These are phyloP conservation scores for Salix brachista DNA, from an alignment of 345 rosid genomes.

Conservation along the genomic window DNA sequence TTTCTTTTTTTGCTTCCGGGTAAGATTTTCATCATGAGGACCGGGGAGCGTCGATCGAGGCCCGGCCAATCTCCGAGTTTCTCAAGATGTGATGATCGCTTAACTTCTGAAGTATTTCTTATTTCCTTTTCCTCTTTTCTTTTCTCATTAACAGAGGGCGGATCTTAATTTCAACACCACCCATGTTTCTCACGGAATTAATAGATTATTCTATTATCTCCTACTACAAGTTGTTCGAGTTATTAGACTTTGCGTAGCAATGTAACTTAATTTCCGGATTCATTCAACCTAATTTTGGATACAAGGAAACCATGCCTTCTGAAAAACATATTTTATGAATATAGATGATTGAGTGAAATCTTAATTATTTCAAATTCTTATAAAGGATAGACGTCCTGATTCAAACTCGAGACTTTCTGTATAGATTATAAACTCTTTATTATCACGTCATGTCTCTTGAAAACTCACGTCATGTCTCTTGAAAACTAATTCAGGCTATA, in stretches of 20 bases:
- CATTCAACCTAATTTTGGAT: too few species aligned
- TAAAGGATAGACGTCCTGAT: rapidly evolving
- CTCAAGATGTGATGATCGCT: too few species aligned
- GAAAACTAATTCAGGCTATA: too few species aligned
- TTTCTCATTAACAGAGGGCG: background rate
- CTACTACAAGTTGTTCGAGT: background rate
- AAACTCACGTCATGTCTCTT: rapidly evolving
- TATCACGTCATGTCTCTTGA: too few species aligned
- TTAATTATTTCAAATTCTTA: too few species aligned
- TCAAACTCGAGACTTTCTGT: rapidly evolving
- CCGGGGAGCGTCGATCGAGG: background rate
- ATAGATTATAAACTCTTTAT: rapidly evolving
- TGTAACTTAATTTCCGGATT: background rate
- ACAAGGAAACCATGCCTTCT: rapidly evolving
- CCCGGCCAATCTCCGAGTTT: background rate
- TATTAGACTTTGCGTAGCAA: background rate
- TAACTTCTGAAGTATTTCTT: too few species aligned
- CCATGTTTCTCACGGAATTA: background rate
- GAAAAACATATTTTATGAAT: too few species aligned
- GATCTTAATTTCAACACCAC: too few species aligned
- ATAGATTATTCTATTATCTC: background rate
- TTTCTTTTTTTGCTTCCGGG: background rate
- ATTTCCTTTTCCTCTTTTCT: too few species aligned
- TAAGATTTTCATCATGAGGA: background rate
- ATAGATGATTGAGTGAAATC: too few species aligned